These are phyloP conservation scores for Scenedesmus sp. DNA, from an alignment of 163 green algal genomes.

Conservation along the genomic window DNA sequence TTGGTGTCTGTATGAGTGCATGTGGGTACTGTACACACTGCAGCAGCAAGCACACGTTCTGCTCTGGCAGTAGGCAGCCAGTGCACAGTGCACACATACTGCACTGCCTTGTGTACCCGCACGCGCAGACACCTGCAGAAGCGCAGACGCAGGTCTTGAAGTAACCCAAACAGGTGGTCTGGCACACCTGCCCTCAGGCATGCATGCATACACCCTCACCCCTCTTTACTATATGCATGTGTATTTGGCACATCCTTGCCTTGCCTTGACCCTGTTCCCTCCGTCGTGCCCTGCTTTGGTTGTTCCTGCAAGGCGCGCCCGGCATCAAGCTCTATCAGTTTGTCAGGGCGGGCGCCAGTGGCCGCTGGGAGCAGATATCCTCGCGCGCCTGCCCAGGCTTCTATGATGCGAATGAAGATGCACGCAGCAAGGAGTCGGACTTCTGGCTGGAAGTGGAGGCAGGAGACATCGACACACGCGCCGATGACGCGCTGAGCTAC, in stretches of 20 bases:
- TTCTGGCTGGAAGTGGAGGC: slow-evolving; percentile 41
- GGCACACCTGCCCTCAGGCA: neutral
- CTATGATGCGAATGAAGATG: slow-evolving; percentile 85
- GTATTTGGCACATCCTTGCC: neutral
- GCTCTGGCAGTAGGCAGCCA: too few species aligned
- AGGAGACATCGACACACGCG: slow-evolving; percentile 65
- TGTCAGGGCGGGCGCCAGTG: slow-evolving; percentile 55
- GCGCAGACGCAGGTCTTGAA: too few species aligned
- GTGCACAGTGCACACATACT: too few species aligned
- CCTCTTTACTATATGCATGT: too few species aligned
- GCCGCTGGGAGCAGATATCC: slow-evolving; percentile 75
- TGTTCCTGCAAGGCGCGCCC: slow-evolving; percentile 1
- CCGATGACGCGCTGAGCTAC: slow-evolving; percentile 66
- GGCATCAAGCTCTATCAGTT: slow-evolving; percentile 78
- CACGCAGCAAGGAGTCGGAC: slow-evolving; percentile 4
- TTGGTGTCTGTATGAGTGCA: neutral
- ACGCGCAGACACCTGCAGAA: too few species aligned
- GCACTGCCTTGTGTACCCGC: too few species aligned
- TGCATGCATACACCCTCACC: too few species aligned
- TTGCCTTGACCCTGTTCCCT: neutral
- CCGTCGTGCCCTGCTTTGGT: neutral
- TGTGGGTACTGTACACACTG: neutral
- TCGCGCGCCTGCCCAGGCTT: slow-evolving; percentile 63
- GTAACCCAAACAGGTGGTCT: too few species aligned
- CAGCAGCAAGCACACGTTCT: neutral